phyloP scores from a whole-genome alignment of 2,329 filamentous ascomycete genomes.

The Apiospora kogelbergensis region DNA sequence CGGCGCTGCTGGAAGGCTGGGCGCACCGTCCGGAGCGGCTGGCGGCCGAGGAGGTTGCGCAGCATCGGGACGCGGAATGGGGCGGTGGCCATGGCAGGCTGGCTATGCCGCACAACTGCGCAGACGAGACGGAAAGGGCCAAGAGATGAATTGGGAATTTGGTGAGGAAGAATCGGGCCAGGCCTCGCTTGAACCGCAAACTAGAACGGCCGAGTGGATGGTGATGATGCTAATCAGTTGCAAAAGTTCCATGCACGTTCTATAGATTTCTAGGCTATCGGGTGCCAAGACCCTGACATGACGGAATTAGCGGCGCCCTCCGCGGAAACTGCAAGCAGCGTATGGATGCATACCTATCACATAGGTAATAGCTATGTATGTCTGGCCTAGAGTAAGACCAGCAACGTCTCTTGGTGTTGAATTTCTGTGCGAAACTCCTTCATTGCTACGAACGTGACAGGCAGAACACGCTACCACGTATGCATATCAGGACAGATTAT shows the following conservation, averaged over 20 bases:
- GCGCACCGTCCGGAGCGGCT: conserved; percentile 31
- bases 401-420: background rate
- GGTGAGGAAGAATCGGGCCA: background rate
- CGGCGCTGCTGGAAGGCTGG: conserved; percentile 62
- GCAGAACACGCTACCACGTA: background rate
- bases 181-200: background rate
- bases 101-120: background rate
- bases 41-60: conserved; percentile 42
- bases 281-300: background rate
- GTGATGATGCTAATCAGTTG: background rate
- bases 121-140: background rate
- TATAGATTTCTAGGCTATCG: background rate
- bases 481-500: background rate
- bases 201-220: background rate
- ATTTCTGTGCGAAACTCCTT: background rate
- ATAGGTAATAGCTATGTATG: background rate
- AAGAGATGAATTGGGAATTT: background rate
- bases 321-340: background rate
- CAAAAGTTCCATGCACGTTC: background rate
- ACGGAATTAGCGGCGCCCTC: background rate
- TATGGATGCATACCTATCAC: background rate
- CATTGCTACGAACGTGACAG: too few species aligned
- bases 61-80: conserved; percentile 34
- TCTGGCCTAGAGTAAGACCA: background rate
- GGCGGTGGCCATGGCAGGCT: background rate